A percentile compares a stretch with the other conserved stretches of the same genome.
phyloP scores from a whole-genome alignment of 768 basidiomycete genomes.

The Phylloporus sp. region DNA sequence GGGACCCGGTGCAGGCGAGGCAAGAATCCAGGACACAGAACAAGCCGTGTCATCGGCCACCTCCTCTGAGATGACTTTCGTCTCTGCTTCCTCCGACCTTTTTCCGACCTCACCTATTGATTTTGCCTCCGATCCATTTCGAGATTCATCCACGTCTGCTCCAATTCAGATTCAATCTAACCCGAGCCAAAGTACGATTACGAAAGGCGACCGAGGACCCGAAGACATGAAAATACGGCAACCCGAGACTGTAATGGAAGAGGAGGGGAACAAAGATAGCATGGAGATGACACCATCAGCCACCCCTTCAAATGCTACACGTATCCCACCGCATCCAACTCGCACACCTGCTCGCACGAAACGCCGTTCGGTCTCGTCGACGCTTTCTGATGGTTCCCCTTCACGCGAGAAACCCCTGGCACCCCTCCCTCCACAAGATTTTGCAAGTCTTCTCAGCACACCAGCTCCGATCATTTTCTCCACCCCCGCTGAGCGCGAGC shows the following conservation, averaged over 20 bases:
- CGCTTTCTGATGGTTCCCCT: conserved; percentile 60
- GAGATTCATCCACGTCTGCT: conserved; percentile 16
- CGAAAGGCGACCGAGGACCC: conserved; percentile 32
- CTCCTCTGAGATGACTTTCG: conserved; percentile 41
- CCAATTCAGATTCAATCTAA: conserved; percentile 42
- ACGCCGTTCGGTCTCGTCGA: conserved; percentile 89
- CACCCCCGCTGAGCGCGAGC: conserved; percentile 70
- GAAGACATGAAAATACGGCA: conserved; percentile 34
- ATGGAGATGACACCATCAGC: conserved; percentile 6
- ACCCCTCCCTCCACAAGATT: conserved; percentile 46
- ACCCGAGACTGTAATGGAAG: conserved; percentile 52
- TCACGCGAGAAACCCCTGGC: conserved; percentile 42
- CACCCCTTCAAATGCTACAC: conserved; percentile 22
- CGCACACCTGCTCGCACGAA: conserved; percentile 95
- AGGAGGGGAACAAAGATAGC: conserved; percentile 29
- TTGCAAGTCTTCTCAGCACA: conserved; percentile 55
- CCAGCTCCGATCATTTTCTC: conserved; percentile 84
- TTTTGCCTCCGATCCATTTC: conserved; percentile 39
- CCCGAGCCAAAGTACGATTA: conserved; percentile 57
- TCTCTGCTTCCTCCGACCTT: conserved; percentile 50
- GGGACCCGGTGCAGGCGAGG: conserved; percentile 8
- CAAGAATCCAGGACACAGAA: conserved; percentile 22
- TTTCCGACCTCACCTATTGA: conserved; percentile 50
- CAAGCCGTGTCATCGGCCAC: conserved; percentile 44
- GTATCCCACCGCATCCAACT: conserved; percentile 56